Evolutionary conservation across 352 stramenopile genomes (phyloP).

Genomic region (Pythium scleroteichum): DNA sequence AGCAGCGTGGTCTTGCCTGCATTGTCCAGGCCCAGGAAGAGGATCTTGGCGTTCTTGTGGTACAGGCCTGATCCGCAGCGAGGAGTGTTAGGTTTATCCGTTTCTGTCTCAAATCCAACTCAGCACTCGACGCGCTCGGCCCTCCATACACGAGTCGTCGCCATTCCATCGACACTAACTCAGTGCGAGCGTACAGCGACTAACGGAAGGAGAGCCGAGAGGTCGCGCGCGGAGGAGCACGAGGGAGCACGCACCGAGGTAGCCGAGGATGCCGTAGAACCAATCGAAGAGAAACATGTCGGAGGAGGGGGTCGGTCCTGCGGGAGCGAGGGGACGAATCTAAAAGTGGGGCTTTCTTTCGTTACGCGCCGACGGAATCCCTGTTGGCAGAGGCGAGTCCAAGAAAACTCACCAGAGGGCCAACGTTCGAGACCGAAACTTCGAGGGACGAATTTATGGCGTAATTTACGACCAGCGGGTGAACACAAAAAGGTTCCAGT

Average conservation of each 20-base stretch:
- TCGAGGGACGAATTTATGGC: conserved; percentile 6
- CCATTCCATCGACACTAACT: too few species aligned
- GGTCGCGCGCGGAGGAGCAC: not conserved
- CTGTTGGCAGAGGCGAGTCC: conserved; percentile 19
- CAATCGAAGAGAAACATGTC: conserved; percentile 95
- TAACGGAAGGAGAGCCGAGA: not conserved
- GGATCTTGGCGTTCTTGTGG: conserved; percentile 99
- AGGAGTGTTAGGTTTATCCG: not conserved
- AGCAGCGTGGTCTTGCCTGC: conserved; percentile 99
- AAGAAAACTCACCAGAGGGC: conserved; percentile 14
- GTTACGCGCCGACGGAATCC: conserved; percentile 22
- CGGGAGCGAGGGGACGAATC: conserved; percentile 9
- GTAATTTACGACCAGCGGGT: conserved; percentile 17
- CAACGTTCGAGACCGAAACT: not conserved
- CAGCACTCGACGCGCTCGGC: too few species aligned
- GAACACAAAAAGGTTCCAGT: conserved; percentile 4
- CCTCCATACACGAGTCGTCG: too few species aligned
- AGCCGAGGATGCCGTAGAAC: conserved; percentile 95
- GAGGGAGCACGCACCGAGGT: conserved; percentile 72
- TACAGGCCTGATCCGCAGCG: conserved; percentile 93
- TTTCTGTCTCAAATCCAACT: not conserved
- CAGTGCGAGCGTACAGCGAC: too few species aligned
- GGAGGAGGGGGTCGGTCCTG: not conserved
- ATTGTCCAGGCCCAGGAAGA: conserved; percentile 99
- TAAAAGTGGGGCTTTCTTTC: conserved; percentile 29